Percentiles rank a stretch among this genome's conserved stretches.
phyloP scores from a whole-genome alignment of 2,329 filamentous ascomycete species.

The Colletotrichum filicis region DNA sequence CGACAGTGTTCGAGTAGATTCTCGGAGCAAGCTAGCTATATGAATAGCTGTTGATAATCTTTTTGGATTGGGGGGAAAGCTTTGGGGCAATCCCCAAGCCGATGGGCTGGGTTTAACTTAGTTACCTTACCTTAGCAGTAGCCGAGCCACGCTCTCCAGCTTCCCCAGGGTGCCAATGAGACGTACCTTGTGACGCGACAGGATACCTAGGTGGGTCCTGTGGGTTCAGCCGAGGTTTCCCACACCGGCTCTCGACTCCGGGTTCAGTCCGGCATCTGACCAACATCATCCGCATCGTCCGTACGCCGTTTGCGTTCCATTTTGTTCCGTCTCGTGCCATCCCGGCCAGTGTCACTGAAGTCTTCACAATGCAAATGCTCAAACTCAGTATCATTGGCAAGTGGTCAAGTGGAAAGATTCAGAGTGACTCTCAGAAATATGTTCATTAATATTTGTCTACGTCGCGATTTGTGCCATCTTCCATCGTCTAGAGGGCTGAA shows the following conservation, averaged over 20 bases:
- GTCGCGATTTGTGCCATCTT: constrained; percentile 38
- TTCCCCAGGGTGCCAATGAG: constrained; percentile 2
- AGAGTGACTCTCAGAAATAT: constrained; percentile 36
- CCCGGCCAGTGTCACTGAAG: no score
- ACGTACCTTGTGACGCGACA: constrained; percentile 20
- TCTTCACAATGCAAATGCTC: no score
- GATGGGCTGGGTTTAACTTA: neutral
- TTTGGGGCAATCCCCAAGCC: neutral
- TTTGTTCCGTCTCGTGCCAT: neutral
- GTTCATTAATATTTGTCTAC: constrained; percentile 53
- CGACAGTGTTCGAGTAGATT: neutral
- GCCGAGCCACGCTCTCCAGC: neutral
- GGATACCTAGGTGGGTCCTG: neutral
- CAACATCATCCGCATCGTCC: neutral
- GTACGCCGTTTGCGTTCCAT: no score
- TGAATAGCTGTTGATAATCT: neutral
- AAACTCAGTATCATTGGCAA: no score
- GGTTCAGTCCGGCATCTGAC: neutral
- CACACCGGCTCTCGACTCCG: neutral
- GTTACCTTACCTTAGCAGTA: neutral
- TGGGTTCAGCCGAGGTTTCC: constrained; percentile 25
- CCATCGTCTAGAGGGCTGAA: constrained; percentile 32
- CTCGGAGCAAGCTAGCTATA: neutral
- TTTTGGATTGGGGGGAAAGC: neutral
- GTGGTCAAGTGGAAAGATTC: no score